A percentile compares a stretch with the other conserved stretches of the same genome.
These are phyloP conservation scores for Aspergillus awamori DNA, from an alignment of 2,329 filamentous ascomycete species.

Conservation along the genomic window DNA sequence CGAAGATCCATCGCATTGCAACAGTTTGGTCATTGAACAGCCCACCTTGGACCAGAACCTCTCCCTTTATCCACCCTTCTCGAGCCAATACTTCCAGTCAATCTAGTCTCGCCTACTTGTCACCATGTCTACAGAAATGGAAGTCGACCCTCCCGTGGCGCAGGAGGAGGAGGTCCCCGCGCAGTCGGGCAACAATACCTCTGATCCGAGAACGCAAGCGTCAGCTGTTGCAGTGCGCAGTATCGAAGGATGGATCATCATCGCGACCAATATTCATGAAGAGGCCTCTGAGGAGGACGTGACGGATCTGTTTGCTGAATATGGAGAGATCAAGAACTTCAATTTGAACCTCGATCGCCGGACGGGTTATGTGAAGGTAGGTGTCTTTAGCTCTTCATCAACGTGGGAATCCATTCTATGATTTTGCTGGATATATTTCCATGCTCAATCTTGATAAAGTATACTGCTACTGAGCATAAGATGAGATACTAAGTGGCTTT, in stretches of 20 bases:
- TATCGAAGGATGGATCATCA: conserved; percentile 70
- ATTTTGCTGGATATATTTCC: neutral
- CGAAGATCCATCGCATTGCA: conserved; percentile 10
- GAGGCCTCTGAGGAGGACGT: conserved; percentile 69
- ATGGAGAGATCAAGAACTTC: conserved; percentile 68
- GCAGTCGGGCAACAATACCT: conserved; percentile 33
- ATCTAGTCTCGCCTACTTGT: neutral
- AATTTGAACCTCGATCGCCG: conserved; percentile 67
- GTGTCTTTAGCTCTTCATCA: conserved; percentile 13
- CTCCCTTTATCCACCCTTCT: neutral
- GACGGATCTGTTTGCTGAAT: conserved; percentile 67
- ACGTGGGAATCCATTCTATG: neutral
- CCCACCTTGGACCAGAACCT: neutral
- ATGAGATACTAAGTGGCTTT: conserved; percentile 18
- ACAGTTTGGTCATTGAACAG: neutral
- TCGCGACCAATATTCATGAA: conserved; percentile 70
- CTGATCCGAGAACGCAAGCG: conserved; percentile 48
- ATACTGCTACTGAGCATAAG: neutral
- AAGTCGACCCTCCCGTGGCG: conserved; percentile 45
- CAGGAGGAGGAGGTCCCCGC: conserved; percentile 34
- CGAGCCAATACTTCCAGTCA: neutral
- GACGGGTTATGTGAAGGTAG: conserved; percentile 69
- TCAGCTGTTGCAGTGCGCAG: conserved; percentile 63
- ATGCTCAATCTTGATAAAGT: neutral
- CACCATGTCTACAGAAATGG: conserved; percentile 50